phyloP scores from a whole-genome alignment of 345 rosid genomes.

The Cardamine resedifolia region DNA sequence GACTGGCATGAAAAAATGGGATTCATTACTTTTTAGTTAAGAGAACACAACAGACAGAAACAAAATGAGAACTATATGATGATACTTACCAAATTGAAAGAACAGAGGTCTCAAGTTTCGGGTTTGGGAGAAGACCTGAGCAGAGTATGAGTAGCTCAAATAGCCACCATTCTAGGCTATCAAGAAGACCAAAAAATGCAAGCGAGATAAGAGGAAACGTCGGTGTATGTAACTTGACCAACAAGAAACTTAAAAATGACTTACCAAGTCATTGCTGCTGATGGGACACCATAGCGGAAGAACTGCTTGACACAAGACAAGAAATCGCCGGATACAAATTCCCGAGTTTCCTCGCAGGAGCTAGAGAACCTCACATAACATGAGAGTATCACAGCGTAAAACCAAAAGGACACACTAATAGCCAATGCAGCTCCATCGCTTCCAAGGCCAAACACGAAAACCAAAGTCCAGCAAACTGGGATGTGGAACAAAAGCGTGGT shows the following conservation, averaged over 20 bases:
- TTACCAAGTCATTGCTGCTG: slow-evolving; percentile 49
- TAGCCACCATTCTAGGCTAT: slow-evolving; percentile 68
- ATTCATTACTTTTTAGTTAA: neutral
- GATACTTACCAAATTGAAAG: slow-evolving; percentile 54
- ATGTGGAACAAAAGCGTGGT: no score
- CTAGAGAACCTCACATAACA: no score
- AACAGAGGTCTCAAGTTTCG: slow-evolving; percentile 59
- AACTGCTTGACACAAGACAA: slow-evolving; percentile 29
- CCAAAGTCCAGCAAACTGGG: no score
- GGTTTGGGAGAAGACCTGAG: slow-evolving; percentile 55
- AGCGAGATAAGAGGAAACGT: neutral
- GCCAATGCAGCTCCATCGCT: slow-evolving; percentile 53
- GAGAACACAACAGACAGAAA: no score
- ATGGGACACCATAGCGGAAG: slow-evolving; percentile 40
- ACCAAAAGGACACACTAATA: slow-evolving; percentile 44
- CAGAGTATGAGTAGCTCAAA: slow-evolving; percentile 49
- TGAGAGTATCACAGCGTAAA: slow-evolving; percentile 40
- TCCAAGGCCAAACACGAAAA: no score
- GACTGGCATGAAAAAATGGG: slow-evolving; percentile 15
- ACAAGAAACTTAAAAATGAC: neutral
- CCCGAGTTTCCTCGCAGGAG: slow-evolving; percentile 40
- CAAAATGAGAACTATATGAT: no score
- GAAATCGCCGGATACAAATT: slow-evolving; percentile 1
- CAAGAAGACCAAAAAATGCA: neutral
- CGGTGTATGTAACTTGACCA: neutral